These are phyloP conservation scores for Oryza rufipogon DNA, from an alignment of 176 grass and related monocot genomes.

Conservation along the genomic window DNA sequence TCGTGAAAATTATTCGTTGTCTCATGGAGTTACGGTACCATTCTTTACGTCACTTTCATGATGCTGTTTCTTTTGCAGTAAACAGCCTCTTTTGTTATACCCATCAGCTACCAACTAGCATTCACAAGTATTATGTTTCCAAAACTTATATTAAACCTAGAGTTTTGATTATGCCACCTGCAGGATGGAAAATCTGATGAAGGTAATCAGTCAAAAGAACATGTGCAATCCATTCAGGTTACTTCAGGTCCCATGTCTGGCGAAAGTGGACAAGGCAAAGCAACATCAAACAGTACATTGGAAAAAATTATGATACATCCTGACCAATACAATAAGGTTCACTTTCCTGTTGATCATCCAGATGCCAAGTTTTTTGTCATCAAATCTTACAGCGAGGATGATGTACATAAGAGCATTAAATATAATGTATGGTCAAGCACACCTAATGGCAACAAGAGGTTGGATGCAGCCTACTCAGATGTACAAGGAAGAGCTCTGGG, in stretches of 20 bases:
- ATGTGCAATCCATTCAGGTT: constrained; percentile 24
- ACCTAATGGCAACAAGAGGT: constrained; percentile 65
- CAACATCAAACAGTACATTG: constrained; percentile 27
- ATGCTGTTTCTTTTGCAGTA: constrained; percentile 13
- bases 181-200: constrained; percentile 41
- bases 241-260: constrained; percentile 25
- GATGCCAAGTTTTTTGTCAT: constrained; percentile 82
- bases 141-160: constrained; percentile 19
- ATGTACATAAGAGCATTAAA: constrained; percentile 87
- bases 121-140: constrained; percentile 5
- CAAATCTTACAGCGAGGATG: constrained; percentile 88
- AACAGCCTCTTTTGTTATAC: constrained; percentile 8
- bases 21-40: background rate
- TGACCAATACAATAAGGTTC: constrained; percentile 57
- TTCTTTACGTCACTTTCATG: constrained; percentile 14
- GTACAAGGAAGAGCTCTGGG: constrained; percentile 45
- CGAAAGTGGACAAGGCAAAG: constrained; percentile 40
- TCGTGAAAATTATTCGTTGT: constrained; percentile 9
- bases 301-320: constrained; percentile 50
- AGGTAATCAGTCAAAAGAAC: constrained; percentile 14
- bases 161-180: constrained; percentile 14
- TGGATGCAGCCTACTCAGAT: constrained; percentile 66
- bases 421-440: constrained; percentile 89
- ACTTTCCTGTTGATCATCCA: constrained; percentile 68
- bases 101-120: constrained; percentile 1